Base-by-base conservation (phyloP, 1,139 yeast species). In the Yamadazyma oceani region DNA sequence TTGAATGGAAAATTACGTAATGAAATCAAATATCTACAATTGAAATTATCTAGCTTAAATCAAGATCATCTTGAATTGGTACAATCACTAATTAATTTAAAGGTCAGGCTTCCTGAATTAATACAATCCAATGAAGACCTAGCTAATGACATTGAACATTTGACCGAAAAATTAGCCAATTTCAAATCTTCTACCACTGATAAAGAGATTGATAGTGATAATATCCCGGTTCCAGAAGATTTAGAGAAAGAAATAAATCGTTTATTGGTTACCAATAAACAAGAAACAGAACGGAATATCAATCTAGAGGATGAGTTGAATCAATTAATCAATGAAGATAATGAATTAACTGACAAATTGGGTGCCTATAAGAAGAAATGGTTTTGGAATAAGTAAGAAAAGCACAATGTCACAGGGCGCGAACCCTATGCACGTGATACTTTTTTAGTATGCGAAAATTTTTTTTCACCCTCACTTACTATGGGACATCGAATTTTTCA, bases 91-190 rank as follows among this genome's bases (percentile, higher is more conserved):
- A 71, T 71, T 12, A 68, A 66, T 42, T 55, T 64, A 35, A 71
- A 71, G 45, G 62, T 71, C 12, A 55, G 54, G 26, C 51, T 69
- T 17, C 76, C 76, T 0, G 76, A 71, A 40, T 75, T 92, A 28
- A 82, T 90, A 7, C 85, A 85, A 56, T 95, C 76, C 40, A 75
- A 85, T 36, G 88, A 83, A 9, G 81, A 84, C 17, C 62, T 89
- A 22, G 69, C 71, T 36, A 84, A 80, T 36, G 84, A 79, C 40
- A 88, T 88, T 43, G 74, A 70, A 17, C 74, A 74, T 32, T 64
- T 89, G 42, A 62, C 68, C 39, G 55, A 62, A 2, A 82, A 80
- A 43, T 73, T 85, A 15, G 64, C 64, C 2, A 79, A 77, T 17
- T 60, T 84, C 40, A 75, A 69, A 38, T 55, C 64, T 26, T 23